Evolutionary conservation across 805 yeast genomes (phyloP).

Genomic region (Lachancea mirantina): DNA sequence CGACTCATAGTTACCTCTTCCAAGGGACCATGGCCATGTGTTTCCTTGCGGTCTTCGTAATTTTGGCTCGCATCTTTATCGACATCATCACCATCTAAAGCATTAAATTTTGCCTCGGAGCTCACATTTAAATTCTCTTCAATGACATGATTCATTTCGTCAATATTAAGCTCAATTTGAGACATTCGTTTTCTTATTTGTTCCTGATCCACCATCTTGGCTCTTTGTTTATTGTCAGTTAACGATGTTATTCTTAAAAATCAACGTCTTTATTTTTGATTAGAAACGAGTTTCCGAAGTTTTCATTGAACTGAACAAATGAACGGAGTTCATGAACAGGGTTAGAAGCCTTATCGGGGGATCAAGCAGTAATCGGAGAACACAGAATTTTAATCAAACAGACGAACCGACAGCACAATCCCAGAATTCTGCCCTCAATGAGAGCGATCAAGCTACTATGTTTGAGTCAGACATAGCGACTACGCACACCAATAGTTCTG

Average conservation of each 20-base stretch:
- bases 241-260: background rate
- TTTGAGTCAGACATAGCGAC: constrained; percentile 11
- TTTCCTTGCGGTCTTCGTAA: background rate
- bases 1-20: background rate
- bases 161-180: constrained; percentile 30
- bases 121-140: constrained; percentile 27
- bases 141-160: constrained; percentile 31
- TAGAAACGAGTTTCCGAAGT: background rate
- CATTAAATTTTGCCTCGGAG: constrained; percentile 2
- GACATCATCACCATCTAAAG: constrained; percentile 4
- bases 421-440: background rate
- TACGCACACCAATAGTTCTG: constrained; percentile 20
- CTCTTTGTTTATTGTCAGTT: background rate
- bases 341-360: constrained; percentile 3
- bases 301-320: background rate
- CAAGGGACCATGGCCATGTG: background rate
- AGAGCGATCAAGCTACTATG: constrained; percentile 17
- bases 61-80: background rate
- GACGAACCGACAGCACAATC: background rate
- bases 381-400: background rate
- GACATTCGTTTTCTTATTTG: constrained; percentile 28
- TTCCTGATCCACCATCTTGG: constrained; percentile 21
- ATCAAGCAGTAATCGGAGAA: background rate
- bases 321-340: constrained; percentile 2
- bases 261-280: no score